Percentiles rank a stretch among this genome's conserved stretches.
Evolutionary conservation across 345 rosid species (phyloP).

Genomic region (Crucihimalaya himalaica): DNA sequence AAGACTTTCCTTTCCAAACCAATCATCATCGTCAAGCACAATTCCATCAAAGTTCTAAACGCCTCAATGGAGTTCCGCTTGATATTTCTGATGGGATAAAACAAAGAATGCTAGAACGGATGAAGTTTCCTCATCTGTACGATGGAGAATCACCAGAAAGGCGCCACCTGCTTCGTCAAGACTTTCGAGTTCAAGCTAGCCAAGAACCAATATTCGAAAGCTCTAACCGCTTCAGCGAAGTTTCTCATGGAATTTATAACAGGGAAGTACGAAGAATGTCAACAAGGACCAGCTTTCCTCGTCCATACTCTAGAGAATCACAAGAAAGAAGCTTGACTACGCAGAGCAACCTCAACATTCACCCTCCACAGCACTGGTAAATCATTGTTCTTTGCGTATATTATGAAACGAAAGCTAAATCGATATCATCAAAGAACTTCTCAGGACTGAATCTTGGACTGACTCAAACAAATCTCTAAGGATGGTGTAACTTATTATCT

Average conservation of each 20-base stretch:
- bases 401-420: not conserved
- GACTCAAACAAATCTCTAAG: not conserved
- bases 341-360: constrained; percentile 17
- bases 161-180: constrained; percentile 6
- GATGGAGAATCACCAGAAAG: constrained; percentile 18
- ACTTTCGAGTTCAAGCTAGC: constrained; percentile 8
- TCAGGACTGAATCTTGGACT: constrained; percentile 4
- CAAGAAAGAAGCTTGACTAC: not conserved
- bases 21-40: constrained; percentile 6
- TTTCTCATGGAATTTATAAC: not conserved
- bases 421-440: not conserved
- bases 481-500: not conserved
- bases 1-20: not conserved
- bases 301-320: constrained; percentile 16
- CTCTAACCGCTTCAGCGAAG: constrained; percentile 11
- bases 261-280: not conserved
- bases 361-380: constrained; percentile 29
- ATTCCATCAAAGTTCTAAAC: not conserved
- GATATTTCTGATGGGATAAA: not conserved
- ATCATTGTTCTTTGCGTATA: not conserved
- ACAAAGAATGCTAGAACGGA: constrained; percentile 3
- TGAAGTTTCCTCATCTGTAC: constrained; percentile 11
- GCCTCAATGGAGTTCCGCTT: not conserved
- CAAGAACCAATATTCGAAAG: not conserved
- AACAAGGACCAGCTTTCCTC: not conserved